phyloP scores from a whole-genome alignment of 208 protist genomes.

The Acanthamoeba lenticulata region DNA sequence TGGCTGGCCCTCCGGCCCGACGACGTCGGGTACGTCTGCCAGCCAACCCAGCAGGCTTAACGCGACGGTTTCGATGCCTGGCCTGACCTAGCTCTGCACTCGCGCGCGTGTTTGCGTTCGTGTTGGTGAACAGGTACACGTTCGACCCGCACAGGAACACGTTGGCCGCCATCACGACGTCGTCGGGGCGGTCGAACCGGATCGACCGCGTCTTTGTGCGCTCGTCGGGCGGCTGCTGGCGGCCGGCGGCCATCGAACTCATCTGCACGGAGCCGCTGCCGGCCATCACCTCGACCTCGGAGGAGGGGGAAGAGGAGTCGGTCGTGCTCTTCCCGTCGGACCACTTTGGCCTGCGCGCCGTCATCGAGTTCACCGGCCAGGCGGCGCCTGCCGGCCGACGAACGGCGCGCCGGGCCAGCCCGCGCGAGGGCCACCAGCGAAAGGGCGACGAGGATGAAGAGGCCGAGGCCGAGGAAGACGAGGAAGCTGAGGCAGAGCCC shows the following conservation, averaged over 20 bases:
- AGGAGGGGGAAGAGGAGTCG: background rate
- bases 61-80: background rate
- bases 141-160: constrained; percentile 43
- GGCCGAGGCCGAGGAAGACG: background rate
- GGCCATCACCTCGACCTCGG: background rate
- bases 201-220: constrained; percentile 52
- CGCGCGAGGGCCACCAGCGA: too few species aligned
- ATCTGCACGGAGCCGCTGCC: constrained; percentile 29
- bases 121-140: too few species aligned
- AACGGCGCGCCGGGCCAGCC: background rate
- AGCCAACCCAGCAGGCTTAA: background rate
- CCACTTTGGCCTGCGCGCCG: constrained; percentile 11
- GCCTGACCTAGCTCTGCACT: background rate
- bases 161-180: background rate
- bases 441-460: background rate
- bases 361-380: background rate
- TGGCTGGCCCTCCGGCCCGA: constrained; percentile 48
- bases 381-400: background rate
- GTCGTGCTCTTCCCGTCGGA: constrained; percentile 32
- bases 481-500: background rate
- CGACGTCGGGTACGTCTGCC: background rate
- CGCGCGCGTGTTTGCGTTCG: too few species aligned
- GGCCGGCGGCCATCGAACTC: background rate
- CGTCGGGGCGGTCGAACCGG: background rate
- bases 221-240: background rate